Percentiles rank a stretch among this genome's conserved stretches.
Evolutionary conservation across 2,329 filamentous ascomycete genomes (phyloP).

Genomic region (Orbilia quercus): DNA sequence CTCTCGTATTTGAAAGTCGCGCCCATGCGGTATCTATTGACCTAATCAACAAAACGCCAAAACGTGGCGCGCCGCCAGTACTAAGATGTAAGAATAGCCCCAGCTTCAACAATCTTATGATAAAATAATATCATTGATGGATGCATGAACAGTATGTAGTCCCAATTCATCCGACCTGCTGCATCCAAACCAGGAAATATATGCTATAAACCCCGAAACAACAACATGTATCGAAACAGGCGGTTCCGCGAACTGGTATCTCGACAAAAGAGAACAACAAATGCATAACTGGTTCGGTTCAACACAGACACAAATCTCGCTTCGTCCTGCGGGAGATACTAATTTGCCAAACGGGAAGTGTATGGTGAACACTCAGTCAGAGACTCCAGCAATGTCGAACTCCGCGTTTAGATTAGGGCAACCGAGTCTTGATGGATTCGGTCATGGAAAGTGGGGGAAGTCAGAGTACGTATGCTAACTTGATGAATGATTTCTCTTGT

Average conservation of each 20-base stretch:
- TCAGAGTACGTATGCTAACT: background rate
- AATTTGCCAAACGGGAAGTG: background rate
- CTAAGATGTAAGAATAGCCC: background rate
- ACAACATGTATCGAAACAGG: slow-evolving; percentile 1
- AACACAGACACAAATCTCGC: background rate
- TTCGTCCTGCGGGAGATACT: background rate
- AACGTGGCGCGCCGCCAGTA: background rate
- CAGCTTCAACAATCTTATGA: background rate
- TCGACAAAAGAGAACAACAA: slow-evolving; percentile 9
- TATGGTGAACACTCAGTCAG: background rate
- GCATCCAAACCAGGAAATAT: background rate
- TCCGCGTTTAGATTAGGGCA: background rate
- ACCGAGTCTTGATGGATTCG: background rate
- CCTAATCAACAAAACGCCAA: slow-evolving; percentile 1
- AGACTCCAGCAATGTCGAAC: background rate
- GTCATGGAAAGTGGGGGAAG: background rate
- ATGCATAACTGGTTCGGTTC: background rate
- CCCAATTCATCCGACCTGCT: background rate
- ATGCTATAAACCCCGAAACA: slow-evolving; percentile 3
- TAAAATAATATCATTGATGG: background rate
- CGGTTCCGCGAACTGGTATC: slow-evolving; percentile 1
- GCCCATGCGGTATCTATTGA: background rate
- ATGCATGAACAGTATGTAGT: slow-evolving; percentile 4
- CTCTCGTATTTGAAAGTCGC: background rate
- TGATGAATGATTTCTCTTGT: too few relatives aligned